A percentile compares a stretch with the other conserved stretches of the same genome.
phyloP scores from a whole-genome alignment of 2,329 filamentous ascomycete genomes.

The Domatiomyces catenatus region DNA sequence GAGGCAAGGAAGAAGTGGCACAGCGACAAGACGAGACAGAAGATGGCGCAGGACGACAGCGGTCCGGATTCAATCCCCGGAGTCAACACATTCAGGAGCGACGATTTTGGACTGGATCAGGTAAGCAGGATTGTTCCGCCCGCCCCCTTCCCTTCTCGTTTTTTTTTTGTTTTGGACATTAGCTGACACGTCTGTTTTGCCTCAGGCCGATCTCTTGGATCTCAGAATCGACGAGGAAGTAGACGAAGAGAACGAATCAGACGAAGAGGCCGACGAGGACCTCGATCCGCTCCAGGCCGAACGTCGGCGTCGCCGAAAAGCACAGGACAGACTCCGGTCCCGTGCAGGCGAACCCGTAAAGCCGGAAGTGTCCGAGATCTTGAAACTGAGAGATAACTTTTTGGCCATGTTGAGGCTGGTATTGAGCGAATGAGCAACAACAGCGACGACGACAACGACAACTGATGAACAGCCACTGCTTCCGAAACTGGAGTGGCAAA shows the following conservation, averaged over 20 bases:
- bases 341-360: slow-evolving; percentile 74
- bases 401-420: slow-evolving; percentile 67
- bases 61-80: slow-evolving; percentile 36
- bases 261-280: slow-evolving; percentile 61
- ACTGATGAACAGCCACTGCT: no score
- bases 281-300: slow-evolving; percentile 79
- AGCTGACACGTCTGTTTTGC: slow-evolving; percentile 2
- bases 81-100: slow-evolving; percentile 51
- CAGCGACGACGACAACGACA: no score
- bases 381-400: slow-evolving; percentile 67
- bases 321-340: slow-evolving; percentile 63
- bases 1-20: slow-evolving; percentile 96
- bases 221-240: slow-evolving; percentile 63
- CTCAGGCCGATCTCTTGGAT: slow-evolving; percentile 59
- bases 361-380: slow-evolving; percentile 60
- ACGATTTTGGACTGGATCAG: slow-evolving; percentile 79
- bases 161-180: not conserved
- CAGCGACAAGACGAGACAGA: slow-evolving; percentile 90
- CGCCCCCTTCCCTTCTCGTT: not conserved
- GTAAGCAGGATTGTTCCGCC: slow-evolving; percentile 28
- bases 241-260: slow-evolving; percentile 44
- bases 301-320: slow-evolving; percentile 58
- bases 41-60: slow-evolving; percentile 78
- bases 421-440: slow-evolving; percentile 64
- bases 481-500: not conserved